Evolutionary conservation across 2,329 filamentous ascomycete species (phyloP).

Genomic region (Penicillium crustosum): DNA sequence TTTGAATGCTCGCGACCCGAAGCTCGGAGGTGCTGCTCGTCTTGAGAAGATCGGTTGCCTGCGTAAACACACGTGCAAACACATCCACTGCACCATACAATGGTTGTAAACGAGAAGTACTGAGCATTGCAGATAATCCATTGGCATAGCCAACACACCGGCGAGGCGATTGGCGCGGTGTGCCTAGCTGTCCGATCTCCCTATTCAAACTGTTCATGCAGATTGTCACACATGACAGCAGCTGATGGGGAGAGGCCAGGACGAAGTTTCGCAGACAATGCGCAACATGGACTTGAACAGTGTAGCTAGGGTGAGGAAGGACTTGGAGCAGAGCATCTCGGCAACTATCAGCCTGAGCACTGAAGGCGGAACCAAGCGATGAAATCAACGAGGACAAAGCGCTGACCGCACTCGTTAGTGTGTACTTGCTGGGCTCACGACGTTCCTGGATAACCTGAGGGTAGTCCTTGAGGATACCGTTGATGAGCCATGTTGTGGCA

Average conservation of each 20-base stretch:
- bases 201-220: slow-evolving; percentile 94
- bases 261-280: slow-evolving; percentile 84
- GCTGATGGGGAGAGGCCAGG: slow-evolving; percentile 85
- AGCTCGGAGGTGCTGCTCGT: slow-evolving; percentile 88
- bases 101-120: slow-evolving; percentile 82
- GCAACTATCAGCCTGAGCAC: slow-evolving; percentile 74
- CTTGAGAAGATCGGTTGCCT: slow-evolving; percentile 89
- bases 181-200: slow-evolving; percentile 75
- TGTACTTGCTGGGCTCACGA: slow-evolving; percentile 84
- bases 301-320: slow-evolving; percentile 91
- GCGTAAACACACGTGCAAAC: slow-evolving; percentile 84
- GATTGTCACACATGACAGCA: slow-evolving; percentile 86
- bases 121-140: slow-evolving; percentile 84
- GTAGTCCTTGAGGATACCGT: slow-evolving; percentile 89
- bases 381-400: slow-evolving; percentile 76
- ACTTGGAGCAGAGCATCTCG: slow-evolving; percentile 87
- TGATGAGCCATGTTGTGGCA: slow-evolving; percentile 78
- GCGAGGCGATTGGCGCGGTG: slow-evolving; percentile 73
- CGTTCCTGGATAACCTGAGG: slow-evolving; percentile 85
- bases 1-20: slow-evolving; percentile 86
- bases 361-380: slow-evolving; percentile 78
- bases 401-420: slow-evolving; percentile 74
- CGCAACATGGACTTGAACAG: slow-evolving; percentile 87
- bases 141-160: slow-evolving; percentile 89
- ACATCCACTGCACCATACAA: slow-evolving; percentile 94